phyloP scores from a whole-genome alignment of 352 stramenopile genomes.

The Phytophthora cactorum region DNA sequence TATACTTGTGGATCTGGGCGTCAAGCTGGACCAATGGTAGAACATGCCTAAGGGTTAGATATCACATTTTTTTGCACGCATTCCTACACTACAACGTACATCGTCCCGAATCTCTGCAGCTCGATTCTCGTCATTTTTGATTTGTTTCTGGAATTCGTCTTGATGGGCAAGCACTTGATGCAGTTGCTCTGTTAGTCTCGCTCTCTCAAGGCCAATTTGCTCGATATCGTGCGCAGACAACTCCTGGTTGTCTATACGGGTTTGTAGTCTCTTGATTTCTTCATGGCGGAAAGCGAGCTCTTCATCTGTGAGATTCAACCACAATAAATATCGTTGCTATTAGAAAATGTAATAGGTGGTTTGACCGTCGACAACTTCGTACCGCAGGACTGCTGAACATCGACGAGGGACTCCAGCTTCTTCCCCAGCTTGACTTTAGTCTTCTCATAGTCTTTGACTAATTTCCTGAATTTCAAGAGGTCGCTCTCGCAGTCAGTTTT shows the following conservation, averaged over 20 bases:
- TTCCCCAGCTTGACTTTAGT: conserved; percentile 81
- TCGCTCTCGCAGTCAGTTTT: conserved; percentile 89
- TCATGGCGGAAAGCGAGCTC: conserved; percentile 57
- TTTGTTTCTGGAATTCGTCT: conserved; percentile 60
- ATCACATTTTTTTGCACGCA: neutral
- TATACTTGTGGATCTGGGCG: conserved; percentile 81
- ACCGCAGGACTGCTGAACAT: conserved; percentile 83
- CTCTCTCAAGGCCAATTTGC: conserved; percentile 71
- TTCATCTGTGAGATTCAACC: conserved; percentile 44
- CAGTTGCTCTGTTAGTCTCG: conserved; percentile 76
- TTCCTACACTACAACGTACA: conserved; percentile 36
- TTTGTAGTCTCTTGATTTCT: conserved; percentile 62
- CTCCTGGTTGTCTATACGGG: conserved; percentile 82
- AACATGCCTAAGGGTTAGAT: conserved; percentile 8
- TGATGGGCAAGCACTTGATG: conserved; percentile 68
- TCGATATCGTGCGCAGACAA: conserved; percentile 80
- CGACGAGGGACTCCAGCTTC: conserved; percentile 89
- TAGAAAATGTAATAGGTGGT: neutral
- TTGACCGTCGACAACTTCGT: conserved; percentile 8
- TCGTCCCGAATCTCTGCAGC: conserved; percentile 71
- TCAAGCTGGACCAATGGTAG: conserved; percentile 48
- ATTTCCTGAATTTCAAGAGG: conserved; percentile 92
- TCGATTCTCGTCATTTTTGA: conserved; percentile 72
- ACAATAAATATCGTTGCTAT: conserved; percentile 11
- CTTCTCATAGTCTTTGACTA: conserved; percentile 85